A percentile compares a stretch with the other conserved stretches of the same genome.
These are phyloP conservation scores for Penicillium rolfsii DNA, from an alignment of 2,329 filamentous ascomycete species.

Conservation along the genomic window DNA sequence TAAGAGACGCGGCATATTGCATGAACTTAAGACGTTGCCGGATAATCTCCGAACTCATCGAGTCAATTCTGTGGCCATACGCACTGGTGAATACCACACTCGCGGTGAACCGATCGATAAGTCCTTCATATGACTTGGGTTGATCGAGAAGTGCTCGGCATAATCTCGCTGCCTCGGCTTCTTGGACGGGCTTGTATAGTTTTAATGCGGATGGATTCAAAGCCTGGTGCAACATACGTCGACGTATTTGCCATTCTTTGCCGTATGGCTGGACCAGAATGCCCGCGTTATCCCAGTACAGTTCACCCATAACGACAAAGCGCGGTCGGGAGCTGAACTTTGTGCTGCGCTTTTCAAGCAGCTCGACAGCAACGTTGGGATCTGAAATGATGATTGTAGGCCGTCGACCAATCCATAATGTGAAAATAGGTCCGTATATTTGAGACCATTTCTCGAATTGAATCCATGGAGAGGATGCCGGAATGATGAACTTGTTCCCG, in stretches of 20 bases:
- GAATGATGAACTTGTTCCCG: conserved; percentile 33
- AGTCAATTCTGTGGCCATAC: conserved; percentile 56
- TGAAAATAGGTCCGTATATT: conserved; percentile 42
- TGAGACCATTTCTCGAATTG: conserved; percentile 40
- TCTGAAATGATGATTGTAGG: conserved; percentile 44
- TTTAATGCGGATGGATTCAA: conserved; percentile 53
- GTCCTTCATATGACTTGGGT: conserved; percentile 49
- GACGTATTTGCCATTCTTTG: conserved; percentile 52
- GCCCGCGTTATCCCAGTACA: conserved; percentile 44
- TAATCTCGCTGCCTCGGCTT: conserved; percentile 53
- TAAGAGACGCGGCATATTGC: conserved; percentile 53
- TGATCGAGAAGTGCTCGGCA: conserved; percentile 47
- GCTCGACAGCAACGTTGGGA: conserved; percentile 38
- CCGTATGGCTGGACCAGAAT: conserved; percentile 57
- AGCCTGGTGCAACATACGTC: conserved; percentile 52
- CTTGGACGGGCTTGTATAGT: conserved; percentile 56
- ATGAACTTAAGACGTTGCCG: conserved; percentile 53
- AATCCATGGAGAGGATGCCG: conserved; percentile 32
- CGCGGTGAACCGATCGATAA: conserved; percentile 53
- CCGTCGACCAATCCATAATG: conserved; percentile 40
- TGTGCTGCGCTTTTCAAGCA: conserved; percentile 44
- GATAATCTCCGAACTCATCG: conserved; percentile 51
- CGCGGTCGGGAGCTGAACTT: conserved; percentile 45
- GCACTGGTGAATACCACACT: conserved; percentile 56
- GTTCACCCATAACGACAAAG: conserved; percentile 36